Base-by-base conservation (phyloP, 306 rosid genomes). In the Adenanthera pavonina region DNA sequence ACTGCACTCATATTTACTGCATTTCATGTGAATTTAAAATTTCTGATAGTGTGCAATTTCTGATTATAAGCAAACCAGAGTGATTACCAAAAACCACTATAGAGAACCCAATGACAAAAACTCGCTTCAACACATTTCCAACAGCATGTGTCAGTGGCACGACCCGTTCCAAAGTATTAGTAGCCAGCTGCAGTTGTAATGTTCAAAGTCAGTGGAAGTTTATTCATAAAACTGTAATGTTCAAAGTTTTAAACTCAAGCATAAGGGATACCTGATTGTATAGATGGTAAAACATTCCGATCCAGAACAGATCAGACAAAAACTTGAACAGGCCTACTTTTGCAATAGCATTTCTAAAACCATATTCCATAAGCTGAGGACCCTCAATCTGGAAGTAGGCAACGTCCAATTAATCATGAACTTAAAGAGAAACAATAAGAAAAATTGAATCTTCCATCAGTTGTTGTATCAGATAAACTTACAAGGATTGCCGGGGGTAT, bases 131-230 rank as follows among this genome's bases (percentile, higher is more conserved):
- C 46, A 92, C 97, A 48, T 92, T 92, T 61, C 97, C 94, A 11
- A 92, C 97, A 6, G 97, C 97, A 46, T 92, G 97, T 48, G 94
- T 92, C 41, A 92, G 83, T 13, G 97, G 97, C 10, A 92, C 94
- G 34, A 92, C 97, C 12, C 94, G 83, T 78, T 92, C 97, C 81
- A 92, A 77, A 41, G 97, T 92, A 77, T 92, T 92, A 13, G 94
- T 85, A 52, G 97, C 97, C 72, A 92, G 84, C 97, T 92, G 88
- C 80, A 84, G 78, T 52, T 30, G 33, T 49, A 46, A 74, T 7
- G 16, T 67, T 40, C 25, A 53, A 73, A 85, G 60, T 25, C 3
- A 48, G 56, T 36, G 12, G 40, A 67, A 67, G 64, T 48, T 47
- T 41, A 35, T 36, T 64, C 33, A 60, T 61, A 12, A 43, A 12